Base-by-base conservation (phyloP, 345 rosid species). In the Gossypium herbaceum region DNA sequence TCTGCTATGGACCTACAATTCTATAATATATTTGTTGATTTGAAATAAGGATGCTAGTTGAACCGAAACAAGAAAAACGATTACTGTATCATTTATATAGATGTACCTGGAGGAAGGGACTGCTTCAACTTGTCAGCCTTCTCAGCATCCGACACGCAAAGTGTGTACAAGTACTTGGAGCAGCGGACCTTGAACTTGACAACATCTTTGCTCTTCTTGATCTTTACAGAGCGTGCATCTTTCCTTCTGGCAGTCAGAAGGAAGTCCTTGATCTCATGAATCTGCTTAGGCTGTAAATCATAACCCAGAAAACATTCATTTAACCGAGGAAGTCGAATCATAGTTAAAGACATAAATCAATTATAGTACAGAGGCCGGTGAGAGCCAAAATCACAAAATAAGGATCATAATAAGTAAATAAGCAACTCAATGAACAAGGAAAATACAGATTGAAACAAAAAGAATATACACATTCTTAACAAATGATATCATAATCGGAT, bases 181-280 rank as follows among this genome's bases (percentile, higher is more conserved):
- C 97, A 94, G 34, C 98, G 87, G 43, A 94, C 97, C 91, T 92
- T 94, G 87, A 94, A 94, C 88, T 94, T 94, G 68, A 91, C 94
- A 4, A 84, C 90, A 75, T 90, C 92, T 65, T 72, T 91, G 88
- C 94, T 85, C 85, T 85, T 91, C 92, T 92, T 92, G 82, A 91
- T 92, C 79, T 92, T 92, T 86, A 92, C 98, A 0, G 97, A 90
- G 73, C 94, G 85, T 1, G 95, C 98, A 78, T 94, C 98, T 59
- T 94, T 94, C 89, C 98, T 92, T 75, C 98, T 86, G 16, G 95
- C 98, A 54, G 98, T 91, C 43, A 92, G 86, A 78, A 94, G 98
- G 85, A 94, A 94, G 82, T 92, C 98, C 85, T 91, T 92, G 75
- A 92, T 91, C 91, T 94, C 98, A 4, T 88, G 97, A 71, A 92